Evolutionary conservation across 352 stramenopile species (phyloP).

Genomic region (Hyaloperonospora brassicae): DNA sequence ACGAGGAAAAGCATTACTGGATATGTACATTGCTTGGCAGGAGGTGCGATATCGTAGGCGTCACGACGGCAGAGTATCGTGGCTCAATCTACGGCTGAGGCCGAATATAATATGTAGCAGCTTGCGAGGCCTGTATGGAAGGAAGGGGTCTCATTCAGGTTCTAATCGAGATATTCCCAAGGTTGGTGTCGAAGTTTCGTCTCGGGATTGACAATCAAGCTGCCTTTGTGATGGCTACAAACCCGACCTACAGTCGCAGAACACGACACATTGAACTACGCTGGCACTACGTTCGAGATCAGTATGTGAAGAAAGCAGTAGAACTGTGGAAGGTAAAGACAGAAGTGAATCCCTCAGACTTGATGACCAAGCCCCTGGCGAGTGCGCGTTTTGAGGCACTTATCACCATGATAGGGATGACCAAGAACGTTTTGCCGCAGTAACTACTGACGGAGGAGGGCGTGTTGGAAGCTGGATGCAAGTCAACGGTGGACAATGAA

Average conservation of each 20-base stretch:
- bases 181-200: not conserved
- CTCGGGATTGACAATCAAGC: conserved; percentile 20
- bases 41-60: conserved; percentile 8
- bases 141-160: conserved; percentile 2
- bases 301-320: conserved; percentile 5
- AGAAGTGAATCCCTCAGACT: conserved; percentile 8
- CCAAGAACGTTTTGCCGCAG: not conserved
- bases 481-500: no score
- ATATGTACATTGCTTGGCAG: no score
- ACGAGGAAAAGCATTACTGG: no score
- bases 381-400: not conserved
- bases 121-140: conserved; percentile 14
- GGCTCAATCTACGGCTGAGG: conserved; percentile 13
- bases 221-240: conserved; percentile 13
- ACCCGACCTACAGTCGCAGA: conserved; percentile 6
- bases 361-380: conserved; percentile 4
- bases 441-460: not conserved
- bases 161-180: conserved; percentile 10
- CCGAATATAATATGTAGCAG: conserved; percentile 19
- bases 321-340: conserved; percentile 6
- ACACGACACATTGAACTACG: conserved; percentile 9
- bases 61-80: conserved; percentile 15
- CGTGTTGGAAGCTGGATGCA: no score
- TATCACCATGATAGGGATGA: not conserved
- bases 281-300: conserved; percentile 14